These are phyloP conservation scores for Tolypocladium tropicale DNA, from an alignment of 2,329 filamentous ascomycete species.

Conservation along the genomic window DNA sequence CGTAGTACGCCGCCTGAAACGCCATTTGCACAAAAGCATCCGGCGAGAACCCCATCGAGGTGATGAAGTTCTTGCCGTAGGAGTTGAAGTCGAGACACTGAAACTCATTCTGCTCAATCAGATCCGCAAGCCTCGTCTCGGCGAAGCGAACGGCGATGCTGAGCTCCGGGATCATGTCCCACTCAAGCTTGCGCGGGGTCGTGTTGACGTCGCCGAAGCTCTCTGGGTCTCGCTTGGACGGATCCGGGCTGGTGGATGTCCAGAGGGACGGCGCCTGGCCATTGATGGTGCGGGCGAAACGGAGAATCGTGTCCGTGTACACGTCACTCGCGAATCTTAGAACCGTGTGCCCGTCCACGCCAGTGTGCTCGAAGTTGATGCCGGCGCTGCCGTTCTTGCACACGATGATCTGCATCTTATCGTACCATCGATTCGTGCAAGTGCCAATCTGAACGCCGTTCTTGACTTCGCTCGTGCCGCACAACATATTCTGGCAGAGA, in stretches of 20 bases:
- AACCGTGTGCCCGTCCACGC: conserved; percentile 94
- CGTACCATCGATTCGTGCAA: conserved; percentile 97
- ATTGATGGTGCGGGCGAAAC: conserved; percentile 92
- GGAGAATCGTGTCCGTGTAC: conserved; percentile 94
- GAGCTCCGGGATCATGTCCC: conserved; percentile 92
- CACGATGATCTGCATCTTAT: conserved; percentile 97
- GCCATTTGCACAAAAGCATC: conserved; percentile 99
- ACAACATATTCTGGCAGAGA: conserved; percentile 98
- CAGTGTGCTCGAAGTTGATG: conserved; percentile 98
- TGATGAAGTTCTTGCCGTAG: conserved; percentile 97
- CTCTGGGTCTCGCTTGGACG: conserved; percentile 79
- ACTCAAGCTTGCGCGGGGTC: conserved; percentile 91
- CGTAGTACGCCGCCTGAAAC: conserved; percentile 96
- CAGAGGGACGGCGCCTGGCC: conserved; percentile 85
- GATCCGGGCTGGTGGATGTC: conserved; percentile 84
- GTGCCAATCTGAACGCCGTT: conserved; percentile 93
- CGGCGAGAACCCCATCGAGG: conserved; percentile 89
- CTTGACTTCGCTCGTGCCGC: conserved; percentile 84
- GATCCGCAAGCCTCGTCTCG: conserved; percentile 84
- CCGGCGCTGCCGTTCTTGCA: conserved; percentile 97
- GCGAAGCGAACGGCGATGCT: conserved; percentile 88
- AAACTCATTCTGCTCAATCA: conserved; percentile 96
- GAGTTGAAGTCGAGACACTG: conserved; percentile 77
- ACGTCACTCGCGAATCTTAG: conserved; percentile 92
- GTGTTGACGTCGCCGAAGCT: conserved; percentile 91